Conservation (phyloP, 1,284 basidiomycete species). For the Volvariella volvacea region DNA sequence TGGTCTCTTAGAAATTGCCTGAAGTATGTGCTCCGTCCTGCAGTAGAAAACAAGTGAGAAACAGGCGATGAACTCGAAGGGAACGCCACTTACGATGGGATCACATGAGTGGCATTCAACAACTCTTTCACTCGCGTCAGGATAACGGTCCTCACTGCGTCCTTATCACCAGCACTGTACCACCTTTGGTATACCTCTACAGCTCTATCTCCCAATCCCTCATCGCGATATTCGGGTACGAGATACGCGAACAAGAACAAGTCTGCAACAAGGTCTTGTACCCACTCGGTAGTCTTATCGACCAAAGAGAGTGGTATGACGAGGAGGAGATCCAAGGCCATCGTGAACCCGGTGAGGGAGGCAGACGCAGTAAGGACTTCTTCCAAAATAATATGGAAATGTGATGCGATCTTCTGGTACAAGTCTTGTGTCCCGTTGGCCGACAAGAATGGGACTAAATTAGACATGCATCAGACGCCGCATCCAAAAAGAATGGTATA, state of each 20-base stretch:
- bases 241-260: constrained; percentile 44
- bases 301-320: too few species aligned
- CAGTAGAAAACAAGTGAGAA: too few species aligned
- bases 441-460: too few species aligned
- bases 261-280: constrained; percentile 26
- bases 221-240: constrained; percentile 27
- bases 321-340: too few species aligned
- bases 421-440: too few species aligned
- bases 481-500: too few species aligned
- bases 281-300: too few species aligned
- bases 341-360: constrained; percentile 13
- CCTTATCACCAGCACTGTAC: constrained; percentile 30
- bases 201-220: constrained; percentile 15
- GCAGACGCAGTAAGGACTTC: constrained; percentile 12
- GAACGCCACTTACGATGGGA: not conserved
- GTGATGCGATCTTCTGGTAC: too few species aligned
- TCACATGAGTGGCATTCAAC: constrained; percentile 24
- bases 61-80: too few species aligned
- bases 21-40: constrained; percentile 45
- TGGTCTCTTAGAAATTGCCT: constrained; percentile 22
- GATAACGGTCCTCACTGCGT: constrained; percentile 34
- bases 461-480: too few species aligned
- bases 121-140: constrained; percentile 31
- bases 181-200: constrained; percentile 33
- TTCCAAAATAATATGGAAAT: constrained; percentile 10